phyloP scores from a whole-genome alignment of 2,329 filamentous ascomycete species.

The Cercospora zeae-maydis region DNA sequence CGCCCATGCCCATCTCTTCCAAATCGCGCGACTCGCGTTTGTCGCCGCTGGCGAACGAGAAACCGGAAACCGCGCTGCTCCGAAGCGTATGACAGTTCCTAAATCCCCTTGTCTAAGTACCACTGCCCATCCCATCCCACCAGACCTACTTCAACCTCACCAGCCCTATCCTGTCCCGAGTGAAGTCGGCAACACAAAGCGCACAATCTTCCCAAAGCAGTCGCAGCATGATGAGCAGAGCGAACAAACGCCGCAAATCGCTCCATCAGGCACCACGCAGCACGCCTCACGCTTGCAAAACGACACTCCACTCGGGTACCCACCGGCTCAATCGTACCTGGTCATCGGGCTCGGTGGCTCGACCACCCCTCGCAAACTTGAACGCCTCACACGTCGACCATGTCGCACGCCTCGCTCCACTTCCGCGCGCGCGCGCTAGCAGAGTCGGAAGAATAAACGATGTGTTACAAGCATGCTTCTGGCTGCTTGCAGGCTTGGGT shows the following conservation, averaged over 20 bases:
- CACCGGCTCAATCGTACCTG: background rate
- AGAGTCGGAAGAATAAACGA: background rate
- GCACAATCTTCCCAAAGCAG: background rate
- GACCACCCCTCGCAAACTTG: background rate
- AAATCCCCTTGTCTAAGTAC: background rate
- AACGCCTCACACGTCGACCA: background rate
- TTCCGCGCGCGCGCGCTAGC: background rate
- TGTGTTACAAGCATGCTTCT: background rate
- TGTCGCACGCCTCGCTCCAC: background rate
- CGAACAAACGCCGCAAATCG: background rate
- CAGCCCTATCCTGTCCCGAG: no score
- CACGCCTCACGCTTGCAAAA: background rate
- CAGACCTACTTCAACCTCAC: background rate
- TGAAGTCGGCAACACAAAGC: background rate
- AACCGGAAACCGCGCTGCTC: conserved; percentile 11
- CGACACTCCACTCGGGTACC: background rate
- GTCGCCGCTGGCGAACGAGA: background rate
- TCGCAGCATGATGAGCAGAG: background rate
- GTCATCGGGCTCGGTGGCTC: background rate
- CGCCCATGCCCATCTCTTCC: background rate
- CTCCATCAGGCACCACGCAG: background rate
- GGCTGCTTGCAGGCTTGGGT: background rate
- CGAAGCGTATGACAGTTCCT: conserved; percentile 1
- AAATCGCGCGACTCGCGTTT: background rate
- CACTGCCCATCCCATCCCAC: background rate